Evolutionary conservation across 2,329 filamentous ascomycete species (phyloP), one percentile per base, ranked within the genome.

Genomic region (Magnaporthales sp.): DNA sequence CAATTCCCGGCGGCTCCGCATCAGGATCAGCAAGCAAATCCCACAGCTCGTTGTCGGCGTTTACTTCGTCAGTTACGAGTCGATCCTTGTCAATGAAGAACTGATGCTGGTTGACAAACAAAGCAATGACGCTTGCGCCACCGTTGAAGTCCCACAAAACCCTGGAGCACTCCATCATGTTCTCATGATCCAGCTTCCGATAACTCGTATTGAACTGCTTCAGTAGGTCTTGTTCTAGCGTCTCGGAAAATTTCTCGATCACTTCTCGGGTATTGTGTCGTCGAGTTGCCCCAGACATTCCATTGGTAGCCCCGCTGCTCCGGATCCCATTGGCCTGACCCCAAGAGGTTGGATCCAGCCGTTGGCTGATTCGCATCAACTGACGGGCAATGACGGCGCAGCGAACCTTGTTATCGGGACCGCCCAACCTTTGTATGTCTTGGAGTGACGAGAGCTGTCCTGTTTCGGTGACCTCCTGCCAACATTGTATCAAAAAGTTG

Each of bases 131-230:
- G 75, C 93, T 98, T 67, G 92, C 89, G 65, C 95, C 95, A 65
- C 95, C 93, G 76, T 94, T 97, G 83, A 99, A 99, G 78, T 98
- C 95, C 75, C 95, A 86, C 69, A 99, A 82, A 58, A 97, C 95
- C 73, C 91, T 91, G 66, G 96, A 92, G 75, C 95, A 99, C 75
- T 98, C 95, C 80, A 92, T 90, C 96, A 99, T 99, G 73, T 96
- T 93, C 71, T 97, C 92, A 74, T 96, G 97, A 78, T 98, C 97
- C 73, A 96, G 93, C 71, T 91, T 89, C 70, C 93, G 86, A 77
- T 98, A 98, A 80, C 94, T 97, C 74, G 96, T 92, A 81, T 99
- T 96, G 78, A 99, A 99, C 74, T 97, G 94, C 76, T 93, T 92
- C 68, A 99, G 80, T 54, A 99, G 82, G 74, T 99, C 95, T 75